Evolutionary conservation across 768 basidiomycete genomes (phyloP), one percentile per base, ranked within the genome.

Genomic region (Termitomyces sp.): DNA sequence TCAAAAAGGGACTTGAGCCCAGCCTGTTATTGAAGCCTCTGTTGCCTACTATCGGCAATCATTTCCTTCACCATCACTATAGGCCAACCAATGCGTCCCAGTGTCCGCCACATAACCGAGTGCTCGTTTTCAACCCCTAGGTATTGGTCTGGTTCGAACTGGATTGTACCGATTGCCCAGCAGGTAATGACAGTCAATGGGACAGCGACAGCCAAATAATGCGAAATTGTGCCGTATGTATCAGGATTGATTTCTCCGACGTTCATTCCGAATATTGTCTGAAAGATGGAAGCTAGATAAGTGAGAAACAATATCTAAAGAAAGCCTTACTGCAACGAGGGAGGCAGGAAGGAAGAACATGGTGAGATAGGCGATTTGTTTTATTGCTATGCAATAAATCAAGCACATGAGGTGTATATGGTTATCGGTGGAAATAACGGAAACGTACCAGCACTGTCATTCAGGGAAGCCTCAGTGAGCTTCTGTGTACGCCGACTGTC

Each of bases 261-360:
- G 59, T 85, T 86, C 84, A 85, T 86, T 5, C 83, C 79, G 54
- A 83, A 85, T 5, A 78, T 70, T 18, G 73, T 69, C 83, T 85
- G 58, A 4, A 47, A 45, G 42, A 41, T 16, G 4, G 8, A 4
- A 31, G 55, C 8, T 27, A 39, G 55, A 30, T 41, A 49, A 31
- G 24, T 30, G 34, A 33, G 50, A 41, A 30, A 16, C 30, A 9
- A 16, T 20, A n/a, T 24, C 7, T 48, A 55, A 41, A 44, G 50
- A 15, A 20, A 31, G 44, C 68, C 73, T 54, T 64, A 78, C 77
- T 8, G 77, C 76, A 34, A 74, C 69, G 49, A 86, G 81, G 15
- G 78, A 77, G 2, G 81, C 78, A 0, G 85, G 85, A 9, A 86
- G 70, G 67, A 86, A 87, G 18, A 84, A 65, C 82, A 85, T 86